Percentiles rank a stretch among this genome's conserved stretches.
Conservation (phyloP, 768 basidiomycete species). For the Fomitopsis pulvina region DNA sequence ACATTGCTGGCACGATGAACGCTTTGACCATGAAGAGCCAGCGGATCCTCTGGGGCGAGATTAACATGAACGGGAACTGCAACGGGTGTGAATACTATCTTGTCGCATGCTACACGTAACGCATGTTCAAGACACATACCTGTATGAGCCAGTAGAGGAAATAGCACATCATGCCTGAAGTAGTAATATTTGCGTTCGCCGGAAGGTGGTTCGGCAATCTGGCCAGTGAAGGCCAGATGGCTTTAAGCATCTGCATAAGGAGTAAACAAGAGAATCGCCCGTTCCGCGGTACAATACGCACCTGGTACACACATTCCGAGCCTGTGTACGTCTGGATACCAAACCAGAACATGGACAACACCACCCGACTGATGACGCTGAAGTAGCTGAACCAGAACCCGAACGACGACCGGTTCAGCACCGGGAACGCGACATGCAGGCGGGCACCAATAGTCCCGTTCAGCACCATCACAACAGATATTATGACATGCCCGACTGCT, state of each 20-base stretch:
- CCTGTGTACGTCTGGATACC: conserved; percentile 55
- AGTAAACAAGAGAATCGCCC: not conserved
- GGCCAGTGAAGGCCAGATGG: conserved; percentile 72
- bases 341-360: conserved; percentile 82
- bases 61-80: conserved; percentile 63
- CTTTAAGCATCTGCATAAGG: conserved; percentile 52
- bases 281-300: conserved; percentile 4
- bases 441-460: conserved; percentile 78
- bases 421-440: conserved; percentile 68
- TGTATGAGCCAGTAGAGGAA: conserved; percentile 71
- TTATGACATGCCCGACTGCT: conserved; percentile 65
- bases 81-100: not conserved
- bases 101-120: too few species aligned
- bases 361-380: conserved; percentile 67
- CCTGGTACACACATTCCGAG: conserved; percentile 71
- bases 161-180: conserved; percentile 65
- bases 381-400: conserved; percentile 91
- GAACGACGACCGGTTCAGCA: conserved; percentile 81
- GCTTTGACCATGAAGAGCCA: conserved; percentile 68
- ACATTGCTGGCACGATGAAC: conserved; percentile 36
- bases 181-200: conserved; percentile 52
- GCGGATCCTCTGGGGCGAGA: conserved; percentile 74
- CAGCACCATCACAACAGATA: conserved; percentile 65
- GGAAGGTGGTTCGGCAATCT: conserved; percentile 61
- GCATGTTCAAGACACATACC: conserved; percentile 9